Conservation (phyloP, 2,329 filamentous ascomycete species). For the Didymella glomerata region DNA sequence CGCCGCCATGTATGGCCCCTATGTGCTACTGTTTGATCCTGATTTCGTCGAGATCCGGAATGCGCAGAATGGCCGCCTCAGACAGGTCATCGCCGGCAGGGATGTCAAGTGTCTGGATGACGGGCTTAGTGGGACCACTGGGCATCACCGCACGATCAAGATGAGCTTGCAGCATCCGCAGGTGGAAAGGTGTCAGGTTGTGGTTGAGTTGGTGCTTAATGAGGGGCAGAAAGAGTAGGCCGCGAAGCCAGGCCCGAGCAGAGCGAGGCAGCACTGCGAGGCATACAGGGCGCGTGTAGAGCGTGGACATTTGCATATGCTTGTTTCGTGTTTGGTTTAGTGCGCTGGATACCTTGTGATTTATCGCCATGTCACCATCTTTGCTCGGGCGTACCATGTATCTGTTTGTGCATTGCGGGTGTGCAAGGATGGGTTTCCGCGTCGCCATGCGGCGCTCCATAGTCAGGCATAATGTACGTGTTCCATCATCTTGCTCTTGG, state of each 20-base stretch:
- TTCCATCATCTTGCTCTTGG: background rate
- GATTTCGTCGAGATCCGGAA: conserved; percentile 98
- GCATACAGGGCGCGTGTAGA: too few species aligned
- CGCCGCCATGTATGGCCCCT: conserved; percentile 89
- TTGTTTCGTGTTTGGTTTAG: conserved; percentile 1
- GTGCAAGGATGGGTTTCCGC: background rate
- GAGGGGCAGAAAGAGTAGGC: conserved; percentile 74
- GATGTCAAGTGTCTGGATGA: conserved; percentile 93
- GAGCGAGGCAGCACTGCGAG: too few species aligned
- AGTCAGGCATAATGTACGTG: background rate
- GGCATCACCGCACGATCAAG: conserved; percentile 78
- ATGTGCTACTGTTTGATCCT: conserved; percentile 90
- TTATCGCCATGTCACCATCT: background rate
- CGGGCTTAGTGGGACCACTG: conserved; percentile 48
- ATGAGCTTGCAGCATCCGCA: conserved; percentile 95
- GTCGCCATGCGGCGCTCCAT: conserved; percentile 1
- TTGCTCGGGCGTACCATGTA: background rate
- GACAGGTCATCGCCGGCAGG: conserved; percentile 91
- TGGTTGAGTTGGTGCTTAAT: conserved; percentile 92
- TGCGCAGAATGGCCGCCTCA: conserved; percentile 89
- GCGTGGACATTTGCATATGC: conserved; percentile 8
- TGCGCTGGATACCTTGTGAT: conserved; percentile 22
- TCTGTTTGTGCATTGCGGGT: conserved; percentile 5
- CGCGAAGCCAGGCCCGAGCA: background rate
- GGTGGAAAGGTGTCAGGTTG: conserved; percentile 81